Conservation (phyloP, 2,329 filamentous ascomycete species). For the Trichoderma sp. region DNA sequence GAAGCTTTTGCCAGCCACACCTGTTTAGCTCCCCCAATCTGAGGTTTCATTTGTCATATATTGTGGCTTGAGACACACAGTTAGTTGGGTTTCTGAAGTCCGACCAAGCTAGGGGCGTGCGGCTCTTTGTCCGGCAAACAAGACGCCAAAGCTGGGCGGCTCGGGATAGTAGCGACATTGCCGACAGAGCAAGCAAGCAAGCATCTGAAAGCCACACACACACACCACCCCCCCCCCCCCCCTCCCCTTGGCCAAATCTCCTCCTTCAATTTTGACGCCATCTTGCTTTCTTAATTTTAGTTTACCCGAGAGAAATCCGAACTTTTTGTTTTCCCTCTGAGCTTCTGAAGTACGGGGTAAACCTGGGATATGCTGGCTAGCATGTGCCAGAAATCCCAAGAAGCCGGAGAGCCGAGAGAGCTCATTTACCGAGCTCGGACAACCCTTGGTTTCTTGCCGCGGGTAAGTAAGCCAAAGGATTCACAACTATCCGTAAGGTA, state of each 20-base stretch:
- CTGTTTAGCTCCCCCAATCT: not conserved
- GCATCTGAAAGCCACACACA: not conserved
- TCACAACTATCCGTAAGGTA: not conserved
- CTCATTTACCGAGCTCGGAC: constrained; percentile 9
- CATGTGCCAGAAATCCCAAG: constrained; percentile 10
- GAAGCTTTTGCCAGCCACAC: not conserved
- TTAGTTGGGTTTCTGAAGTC: not conserved
- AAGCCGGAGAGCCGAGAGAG: constrained; percentile 13
- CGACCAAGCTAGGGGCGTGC: constrained; percentile 5
- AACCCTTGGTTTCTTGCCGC: not conserved
- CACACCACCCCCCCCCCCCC: no score
- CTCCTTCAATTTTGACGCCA: constrained; percentile 22
- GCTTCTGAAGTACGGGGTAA: not conserved
- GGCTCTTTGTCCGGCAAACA: not conserved
- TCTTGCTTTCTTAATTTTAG: constrained; percentile 12
- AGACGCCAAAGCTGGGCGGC: not conserved
- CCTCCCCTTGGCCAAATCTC: not conserved
- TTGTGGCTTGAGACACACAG: constrained; percentile 8
- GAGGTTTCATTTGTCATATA: not conserved
- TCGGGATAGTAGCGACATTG: not conserved
- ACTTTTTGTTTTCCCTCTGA: not conserved
- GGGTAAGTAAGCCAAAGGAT: not conserved
- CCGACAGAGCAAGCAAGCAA: not conserved
- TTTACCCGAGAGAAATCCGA: constrained; percentile 12
- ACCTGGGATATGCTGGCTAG: not conserved